These are phyloP conservation scores for Pestalotiopsis sp. DNA, from an alignment of 2,329 filamentous ascomycete genomes.

Conservation along the genomic window DNA sequence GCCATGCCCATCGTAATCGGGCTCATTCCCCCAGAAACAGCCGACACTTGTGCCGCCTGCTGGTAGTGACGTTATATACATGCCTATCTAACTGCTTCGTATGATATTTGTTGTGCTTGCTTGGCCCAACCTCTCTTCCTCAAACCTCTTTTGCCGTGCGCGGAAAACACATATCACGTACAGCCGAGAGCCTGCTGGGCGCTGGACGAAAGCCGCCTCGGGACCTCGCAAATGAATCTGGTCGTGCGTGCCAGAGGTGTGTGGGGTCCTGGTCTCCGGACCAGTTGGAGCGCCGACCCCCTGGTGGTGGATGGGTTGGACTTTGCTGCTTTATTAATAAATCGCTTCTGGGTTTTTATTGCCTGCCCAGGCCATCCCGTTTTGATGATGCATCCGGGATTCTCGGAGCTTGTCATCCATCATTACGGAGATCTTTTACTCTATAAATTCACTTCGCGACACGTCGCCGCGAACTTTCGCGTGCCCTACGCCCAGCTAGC, in stretches of 20 bases:
- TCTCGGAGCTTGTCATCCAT: neutral
- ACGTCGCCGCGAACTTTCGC: neutral
- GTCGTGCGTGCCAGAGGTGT: constrained; percentile 4
- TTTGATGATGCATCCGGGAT: neutral
- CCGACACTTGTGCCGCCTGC: neutral
- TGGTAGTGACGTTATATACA: neutral
- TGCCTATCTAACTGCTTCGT: too few species aligned
- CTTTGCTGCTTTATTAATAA: neutral
- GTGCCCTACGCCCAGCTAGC: neutral
- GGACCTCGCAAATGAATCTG: neutral
- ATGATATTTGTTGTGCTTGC: neutral
- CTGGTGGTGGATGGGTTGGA: neutral
- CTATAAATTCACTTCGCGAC: neutral
- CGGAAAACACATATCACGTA: too few species aligned
- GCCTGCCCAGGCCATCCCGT: neutral
- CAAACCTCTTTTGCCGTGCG: neutral
- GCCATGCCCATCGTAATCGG: neutral
- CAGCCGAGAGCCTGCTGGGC: too few species aligned
- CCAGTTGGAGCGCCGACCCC: constrained; percentile 5
- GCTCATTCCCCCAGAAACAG: neutral
- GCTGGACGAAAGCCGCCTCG: neutral
- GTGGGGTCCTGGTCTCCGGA: constrained; percentile 2
- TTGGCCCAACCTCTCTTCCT: neutral
- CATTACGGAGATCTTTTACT: neutral
- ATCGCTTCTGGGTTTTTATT: neutral